Evolutionary conservation across 768 basidiomycete species (phyloP), one percentile per base, ranked within the genome.

Genomic region (Tubosaeta brunneosetosa): DNA sequence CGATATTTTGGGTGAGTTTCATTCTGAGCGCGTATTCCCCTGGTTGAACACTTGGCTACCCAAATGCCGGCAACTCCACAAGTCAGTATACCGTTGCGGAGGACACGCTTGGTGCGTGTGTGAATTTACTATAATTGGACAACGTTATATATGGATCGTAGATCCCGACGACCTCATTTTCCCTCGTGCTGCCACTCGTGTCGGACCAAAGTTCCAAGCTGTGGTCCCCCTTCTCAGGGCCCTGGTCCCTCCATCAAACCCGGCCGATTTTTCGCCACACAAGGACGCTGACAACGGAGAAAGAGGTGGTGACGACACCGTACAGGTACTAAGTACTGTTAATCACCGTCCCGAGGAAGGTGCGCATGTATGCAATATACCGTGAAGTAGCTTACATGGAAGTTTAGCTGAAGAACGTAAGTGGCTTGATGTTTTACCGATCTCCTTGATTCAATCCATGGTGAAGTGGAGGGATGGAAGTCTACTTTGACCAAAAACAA

Each of bases 81-180:
- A 95, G 93, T 26, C 82, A 86, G 72, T 87, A 94, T 71, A 97
- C 92, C 4, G 81, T 91, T 46, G 92, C 91, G 31, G 89, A 93
- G 68, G 94, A 97, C 70, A 91, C 93, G 22, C 76, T 94, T 44
- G 90, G 91, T 90, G 61, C 62, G 79, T 67, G 55, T 51, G 55
- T 37, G 50, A 56, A 38, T 55, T 55, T 8, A n/a, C 51, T 48
- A 33, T 49, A 55, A 44, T 53, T 55, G 43, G 59, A 44, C 29
- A 53, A 49, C 9, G 58, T 70, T 65, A 58, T 61, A 63, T 63
- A 56, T 65, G 59, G 67, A 61, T 53, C 50, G 57, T 68, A 94
- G 95, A 98, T 77, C 84, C 91, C 44, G 93, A 99, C 69, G 95
- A 99, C 73, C 82, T 93, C 53, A 95, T 98, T 66, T 97, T 94